These are phyloP conservation scores for Starmera dryadoides DNA, from an alignment of 805 yeast genomes.

Conservation along the genomic window DNA sequence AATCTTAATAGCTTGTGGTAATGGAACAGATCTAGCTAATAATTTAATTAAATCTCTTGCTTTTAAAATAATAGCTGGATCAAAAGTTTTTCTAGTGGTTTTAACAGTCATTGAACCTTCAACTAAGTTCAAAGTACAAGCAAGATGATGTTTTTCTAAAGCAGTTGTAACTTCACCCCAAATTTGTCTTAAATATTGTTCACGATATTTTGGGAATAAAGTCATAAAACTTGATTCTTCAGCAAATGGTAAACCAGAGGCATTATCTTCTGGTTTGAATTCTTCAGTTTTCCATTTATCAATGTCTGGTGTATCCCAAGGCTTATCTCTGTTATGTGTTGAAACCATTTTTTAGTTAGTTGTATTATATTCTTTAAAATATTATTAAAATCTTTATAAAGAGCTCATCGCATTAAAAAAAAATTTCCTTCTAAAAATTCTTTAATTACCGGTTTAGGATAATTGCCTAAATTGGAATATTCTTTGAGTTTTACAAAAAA, in stretches of 20 bases:
- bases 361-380: not conserved
- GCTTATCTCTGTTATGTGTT: slow-evolving; percentile 89
- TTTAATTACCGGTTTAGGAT: not conserved
- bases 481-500: too few relatives aligned
- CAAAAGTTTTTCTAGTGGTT: slow-evolving; percentile 91
- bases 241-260: slow-evolving; percentile 81
- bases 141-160: slow-evolving; percentile 63
- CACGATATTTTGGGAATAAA: slow-evolving; percentile 93
- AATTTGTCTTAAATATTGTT: slow-evolving; percentile 74
- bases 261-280: slow-evolving; percentile 84
- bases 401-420: not conserved
- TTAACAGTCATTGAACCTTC: slow-evolving; percentile 97
- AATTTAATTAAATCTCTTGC: slow-evolving; percentile 93
- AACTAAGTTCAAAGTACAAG: slow-evolving; percentile 82
- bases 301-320: slow-evolving; percentile 95
- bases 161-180: slow-evolving; percentile 93
- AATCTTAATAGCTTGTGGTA: slow-evolving; percentile 91
- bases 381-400: not conserved
- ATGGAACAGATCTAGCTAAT: slow-evolving; percentile 92
- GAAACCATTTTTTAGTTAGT: slow-evolving; percentile 57
- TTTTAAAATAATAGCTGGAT: slow-evolving; percentile 87
- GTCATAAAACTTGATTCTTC: slow-evolving; percentile 96
- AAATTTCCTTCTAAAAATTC: not conserved
- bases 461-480: too few relatives aligned
- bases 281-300: slow-evolving; percentile 91